Percentiles rank a stretch among this genome's conserved stretches.
Evolutionary conservation across 225 moss, liverwort and hornwort species (phyloP).

Genomic region (Antitrichia curtipendula): DNA sequence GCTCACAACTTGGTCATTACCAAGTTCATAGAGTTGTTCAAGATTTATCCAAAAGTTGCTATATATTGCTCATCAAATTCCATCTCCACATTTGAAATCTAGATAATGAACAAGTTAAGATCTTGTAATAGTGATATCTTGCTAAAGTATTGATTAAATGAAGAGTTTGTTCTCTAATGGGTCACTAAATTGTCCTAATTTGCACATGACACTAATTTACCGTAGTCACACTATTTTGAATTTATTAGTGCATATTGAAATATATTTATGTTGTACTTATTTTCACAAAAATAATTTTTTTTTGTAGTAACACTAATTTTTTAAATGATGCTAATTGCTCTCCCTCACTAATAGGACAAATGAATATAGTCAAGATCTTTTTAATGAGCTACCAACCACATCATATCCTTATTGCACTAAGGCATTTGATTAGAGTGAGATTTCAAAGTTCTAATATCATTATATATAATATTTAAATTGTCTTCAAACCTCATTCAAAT

Average conservation of each 20-base stretch:
- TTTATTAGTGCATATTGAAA: background rate
- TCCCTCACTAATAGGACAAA: background rate
- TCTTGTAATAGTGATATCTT: background rate
- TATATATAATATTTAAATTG: background rate
- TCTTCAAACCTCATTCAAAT: background rate
- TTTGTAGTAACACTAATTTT: background rate
- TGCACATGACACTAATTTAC: background rate
- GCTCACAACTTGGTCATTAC: too few relatives aligned
- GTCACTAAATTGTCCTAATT: background rate
- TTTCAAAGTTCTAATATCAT: background rate
- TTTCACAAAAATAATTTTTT: background rate
- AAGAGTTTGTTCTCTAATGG: background rate
- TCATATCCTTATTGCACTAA: background rate
- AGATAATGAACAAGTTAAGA: background rate
- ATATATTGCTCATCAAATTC: too few relatives aligned
- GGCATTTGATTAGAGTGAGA: background rate
- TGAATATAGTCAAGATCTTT: background rate
- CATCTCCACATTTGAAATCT: background rate
- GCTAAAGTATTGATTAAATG: background rate
- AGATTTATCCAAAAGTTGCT: too few relatives aligned
- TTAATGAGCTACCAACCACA: background rate
- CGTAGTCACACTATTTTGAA: background rate
- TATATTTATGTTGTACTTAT: background rate
- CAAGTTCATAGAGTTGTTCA: too few relatives aligned
- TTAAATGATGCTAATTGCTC: background rate